Evolutionary conservation across 2,329 filamentous ascomycete genomes (phyloP).

Genomic region (Decorospora gaudefroyi): DNA sequence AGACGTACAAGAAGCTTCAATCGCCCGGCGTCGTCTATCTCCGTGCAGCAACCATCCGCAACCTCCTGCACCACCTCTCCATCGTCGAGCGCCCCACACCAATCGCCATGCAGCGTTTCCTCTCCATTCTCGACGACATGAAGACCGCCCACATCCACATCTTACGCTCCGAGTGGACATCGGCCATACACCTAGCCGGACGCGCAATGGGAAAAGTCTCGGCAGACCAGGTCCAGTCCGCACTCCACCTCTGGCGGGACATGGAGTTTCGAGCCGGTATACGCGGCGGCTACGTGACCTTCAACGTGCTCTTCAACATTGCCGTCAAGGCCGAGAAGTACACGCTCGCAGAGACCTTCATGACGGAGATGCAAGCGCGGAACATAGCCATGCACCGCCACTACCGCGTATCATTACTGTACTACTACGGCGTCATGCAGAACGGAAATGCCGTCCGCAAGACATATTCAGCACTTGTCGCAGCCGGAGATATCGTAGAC

Average conservation of each 20-base stretch:
- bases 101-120: slow-evolving; percentile 76
- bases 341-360: slow-evolving; percentile 78
- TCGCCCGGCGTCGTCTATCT: slow-evolving; percentile 60
- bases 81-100: slow-evolving; percentile 59
- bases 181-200: slow-evolving; percentile 77
- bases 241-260: slow-evolving; percentile 79
- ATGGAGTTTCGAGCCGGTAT: slow-evolving; percentile 79
- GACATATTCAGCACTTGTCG: slow-evolving; percentile 82
- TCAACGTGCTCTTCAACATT: slow-evolving; percentile 90
- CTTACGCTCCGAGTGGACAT: slow-evolving; percentile 75
- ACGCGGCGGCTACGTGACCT: slow-evolving; percentile 74
- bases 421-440: slow-evolving; percentile 75
- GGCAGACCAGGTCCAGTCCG: slow-evolving; percentile 65
- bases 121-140: slow-evolving; percentile 82
- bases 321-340: slow-evolving; percentile 86
- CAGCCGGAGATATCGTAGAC: slow-evolving; percentile 84
- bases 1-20: slow-evolving; percentile 58
- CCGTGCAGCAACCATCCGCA: slow-evolving; percentile 58
- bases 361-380: slow-evolving; percentile 76
- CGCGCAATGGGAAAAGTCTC: slow-evolving; percentile 67
- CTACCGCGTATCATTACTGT: slow-evolving; percentile 80
- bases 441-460: slow-evolving; percentile 75
- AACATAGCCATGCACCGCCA: slow-evolving; percentile 73
- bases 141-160: slow-evolving; percentile 73
- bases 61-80: slow-evolving; percentile 70